Conservation (phyloP, 1,139 yeast species). For the Taiozyma sp. region DNA sequence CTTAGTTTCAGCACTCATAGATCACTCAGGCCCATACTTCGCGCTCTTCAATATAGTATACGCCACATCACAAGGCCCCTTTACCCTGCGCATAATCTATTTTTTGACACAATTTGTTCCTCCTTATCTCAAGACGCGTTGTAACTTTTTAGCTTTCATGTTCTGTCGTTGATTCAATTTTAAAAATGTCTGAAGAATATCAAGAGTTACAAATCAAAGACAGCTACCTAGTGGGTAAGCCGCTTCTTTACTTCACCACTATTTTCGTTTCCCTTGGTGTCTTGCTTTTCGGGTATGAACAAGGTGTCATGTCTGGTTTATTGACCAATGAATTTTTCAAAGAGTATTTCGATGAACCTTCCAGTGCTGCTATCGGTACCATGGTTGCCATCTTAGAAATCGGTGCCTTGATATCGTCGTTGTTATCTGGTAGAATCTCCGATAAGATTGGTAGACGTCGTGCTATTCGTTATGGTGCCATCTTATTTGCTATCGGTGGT, state of each 20-base stretch:
- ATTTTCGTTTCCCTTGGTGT: constrained; percentile 82
- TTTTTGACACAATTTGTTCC: neutral
- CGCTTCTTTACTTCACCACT: constrained; percentile 65
- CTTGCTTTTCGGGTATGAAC: constrained; percentile 84
- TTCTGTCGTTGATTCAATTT: neutral
- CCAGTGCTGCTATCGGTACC: constrained; percentile 64
- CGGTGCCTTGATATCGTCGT: constrained; percentile 78
- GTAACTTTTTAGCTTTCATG: neutral
- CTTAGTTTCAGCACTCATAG: neutral
- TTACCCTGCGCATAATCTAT: neutral
- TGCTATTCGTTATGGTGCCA: constrained; percentile 78
- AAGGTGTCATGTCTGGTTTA: constrained; percentile 86
- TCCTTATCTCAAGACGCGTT: neutral
- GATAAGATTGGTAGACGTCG: constrained; percentile 77
- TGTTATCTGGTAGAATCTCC: constrained; percentile 70
- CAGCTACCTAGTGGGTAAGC: constrained; percentile 22
- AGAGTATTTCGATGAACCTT: constrained; percentile 65
- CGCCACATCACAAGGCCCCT: neutral
- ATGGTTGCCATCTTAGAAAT: constrained; percentile 81
- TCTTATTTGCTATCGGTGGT: constrained; percentile 80
- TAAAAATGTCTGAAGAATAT: constrained; percentile 12
- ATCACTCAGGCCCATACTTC: neutral
- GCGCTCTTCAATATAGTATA: neutral
- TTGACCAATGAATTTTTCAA: constrained; percentile 71
- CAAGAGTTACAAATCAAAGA: constrained; percentile 21